phyloP scores from a whole-genome alignment of 352 stramenopile genomes.

The Globisporangium cederbergense region DNA sequence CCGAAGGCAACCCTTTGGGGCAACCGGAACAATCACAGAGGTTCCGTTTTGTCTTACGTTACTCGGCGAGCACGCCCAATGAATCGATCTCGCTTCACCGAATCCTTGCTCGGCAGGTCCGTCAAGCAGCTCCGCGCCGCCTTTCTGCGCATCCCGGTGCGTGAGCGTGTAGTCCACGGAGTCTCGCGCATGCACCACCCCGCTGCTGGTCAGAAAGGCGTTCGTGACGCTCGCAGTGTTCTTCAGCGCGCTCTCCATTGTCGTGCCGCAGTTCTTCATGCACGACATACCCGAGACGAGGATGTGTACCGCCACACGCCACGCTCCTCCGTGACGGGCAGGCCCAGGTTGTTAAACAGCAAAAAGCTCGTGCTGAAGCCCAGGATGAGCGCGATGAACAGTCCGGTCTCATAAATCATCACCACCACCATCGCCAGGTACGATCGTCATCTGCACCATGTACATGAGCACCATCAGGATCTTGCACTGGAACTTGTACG shows the following conservation, averaged over 20 bases:
- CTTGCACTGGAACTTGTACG: conserved; percentile 66
- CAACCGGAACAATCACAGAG: too few species aligned
- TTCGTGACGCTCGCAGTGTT: conserved; percentile 58
- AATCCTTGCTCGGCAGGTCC: too few species aligned
- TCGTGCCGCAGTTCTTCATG: conserved; percentile 90
- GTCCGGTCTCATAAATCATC: conserved; percentile 76
- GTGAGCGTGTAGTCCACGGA: too few species aligned
- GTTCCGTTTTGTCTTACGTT: too few species aligned
- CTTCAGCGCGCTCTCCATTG: conserved; percentile 54
- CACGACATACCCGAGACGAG: conserved; percentile 87
- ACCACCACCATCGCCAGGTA: conserved; percentile 83
- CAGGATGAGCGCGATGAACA: conserved; percentile 69
- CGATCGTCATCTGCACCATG: conserved; percentile 78
- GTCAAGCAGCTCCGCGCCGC: too few species aligned
- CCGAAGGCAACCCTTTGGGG: too few species aligned
- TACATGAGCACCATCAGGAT: conserved; percentile 55
- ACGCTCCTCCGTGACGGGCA: conserved; percentile 64
- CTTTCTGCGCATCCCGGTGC: too few species aligned
- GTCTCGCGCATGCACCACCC: too few species aligned
- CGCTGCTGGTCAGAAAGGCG: conserved; percentile 42
- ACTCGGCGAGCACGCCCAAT: too few species aligned
- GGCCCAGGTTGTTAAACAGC: conserved; percentile 69
- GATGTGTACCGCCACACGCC: conserved; percentile 69
- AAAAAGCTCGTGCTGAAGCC: conserved; percentile 69
- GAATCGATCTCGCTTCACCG: too few species aligned